Evolutionary conservation across 805 yeast genomes (phyloP).

Genomic region (Candida hungchunana): DNA sequence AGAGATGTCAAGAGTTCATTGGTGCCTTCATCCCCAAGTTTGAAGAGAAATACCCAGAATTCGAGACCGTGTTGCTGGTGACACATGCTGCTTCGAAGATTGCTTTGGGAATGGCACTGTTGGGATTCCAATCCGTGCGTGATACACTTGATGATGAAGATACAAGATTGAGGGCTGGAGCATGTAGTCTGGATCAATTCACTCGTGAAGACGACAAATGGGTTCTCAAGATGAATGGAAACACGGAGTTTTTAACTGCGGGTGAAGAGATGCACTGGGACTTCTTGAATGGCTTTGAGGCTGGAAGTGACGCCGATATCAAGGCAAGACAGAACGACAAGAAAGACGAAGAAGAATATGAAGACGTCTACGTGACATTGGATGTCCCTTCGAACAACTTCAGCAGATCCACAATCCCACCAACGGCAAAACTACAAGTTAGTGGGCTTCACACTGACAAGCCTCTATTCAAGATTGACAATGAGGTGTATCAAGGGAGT

Average conservation of each 20-base stretch:
- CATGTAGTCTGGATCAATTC: slow-evolving; percentile 78
- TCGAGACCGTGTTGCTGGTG: slow-evolving; percentile 63
- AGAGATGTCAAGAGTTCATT: slow-evolving; percentile 56
- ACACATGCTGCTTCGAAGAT: slow-evolving; percentile 94
- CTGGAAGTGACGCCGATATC: slow-evolving; percentile 87
- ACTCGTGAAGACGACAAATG: slow-evolving; percentile 40
- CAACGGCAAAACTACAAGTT: slow-evolving; percentile 43
- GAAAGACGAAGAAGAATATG: slow-evolving; percentile 30
- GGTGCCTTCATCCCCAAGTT: slow-evolving; percentile 51
- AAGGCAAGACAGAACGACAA: slow-evolving; percentile 40
- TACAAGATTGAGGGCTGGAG: slow-evolving; percentile 62
- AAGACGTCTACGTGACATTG: slow-evolving; percentile 50
- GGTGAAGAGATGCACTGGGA: slow-evolving; percentile 97
- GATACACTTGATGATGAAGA: slow-evolving; percentile 48
- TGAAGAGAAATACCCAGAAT: slow-evolving; percentile 52
- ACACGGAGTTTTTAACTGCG: slow-evolving; percentile 57
- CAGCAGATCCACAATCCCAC: slow-evolving; percentile 30
- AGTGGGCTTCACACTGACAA: slow-evolving; percentile 50
- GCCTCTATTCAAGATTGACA: slow-evolving; percentile 57
- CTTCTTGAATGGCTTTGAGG: slow-evolving; percentile 72
- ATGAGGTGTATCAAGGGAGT: slow-evolving; percentile 60
- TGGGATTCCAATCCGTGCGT: slow-evolving; percentile 47
- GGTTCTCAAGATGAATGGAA: slow-evolving; percentile 66
- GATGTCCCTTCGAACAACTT: slow-evolving; percentile 41
- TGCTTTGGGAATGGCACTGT: slow-evolving; percentile 74